phyloP scores from a whole-genome alignment of 345 rosid genomes.

The Syzygium grande region DNA sequence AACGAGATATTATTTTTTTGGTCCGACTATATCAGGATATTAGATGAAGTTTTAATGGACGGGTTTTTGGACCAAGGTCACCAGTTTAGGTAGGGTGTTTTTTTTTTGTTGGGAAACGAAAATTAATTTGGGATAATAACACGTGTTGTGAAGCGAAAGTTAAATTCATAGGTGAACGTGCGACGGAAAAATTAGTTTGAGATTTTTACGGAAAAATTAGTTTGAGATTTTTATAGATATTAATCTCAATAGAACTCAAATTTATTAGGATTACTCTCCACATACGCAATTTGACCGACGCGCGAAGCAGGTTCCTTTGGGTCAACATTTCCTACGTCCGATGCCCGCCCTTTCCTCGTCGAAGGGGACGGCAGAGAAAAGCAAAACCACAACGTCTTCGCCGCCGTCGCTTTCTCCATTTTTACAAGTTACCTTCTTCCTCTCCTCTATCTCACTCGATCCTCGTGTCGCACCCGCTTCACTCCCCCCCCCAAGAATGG shows the following conservation, averaged over 20 bases:
- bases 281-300: not conserved
- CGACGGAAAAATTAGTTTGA: not conserved
- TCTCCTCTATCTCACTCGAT: not conserved
- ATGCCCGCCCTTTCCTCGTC: too few species aligned
- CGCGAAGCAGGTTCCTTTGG: not conserved
- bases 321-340: not conserved
- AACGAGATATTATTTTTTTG: too few species aligned
- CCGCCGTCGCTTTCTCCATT: not conserved
- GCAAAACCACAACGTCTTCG: not conserved
- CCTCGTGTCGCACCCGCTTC: not conserved
- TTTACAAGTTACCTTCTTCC: not conserved
- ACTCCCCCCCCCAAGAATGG: not conserved
- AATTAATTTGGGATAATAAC: rapidly evolving
- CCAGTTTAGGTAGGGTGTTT: too few species aligned
- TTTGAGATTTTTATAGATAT: not conserved
- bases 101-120: not conserved
- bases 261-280: too few species aligned
- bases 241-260: too few species aligned
- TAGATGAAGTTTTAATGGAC: too few species aligned
- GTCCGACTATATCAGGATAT: too few species aligned
- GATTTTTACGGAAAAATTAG: not conserved
- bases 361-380: rapidly evolving
- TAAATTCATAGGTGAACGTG: not conserved
- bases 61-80: too few species aligned
- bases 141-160: not conserved